Percentiles rank a stretch among this genome's conserved stretches.
These are phyloP conservation scores for Fusarium stilboides DNA, from an alignment of 2,329 filamentous ascomycete genomes.

Conservation along the genomic window DNA sequence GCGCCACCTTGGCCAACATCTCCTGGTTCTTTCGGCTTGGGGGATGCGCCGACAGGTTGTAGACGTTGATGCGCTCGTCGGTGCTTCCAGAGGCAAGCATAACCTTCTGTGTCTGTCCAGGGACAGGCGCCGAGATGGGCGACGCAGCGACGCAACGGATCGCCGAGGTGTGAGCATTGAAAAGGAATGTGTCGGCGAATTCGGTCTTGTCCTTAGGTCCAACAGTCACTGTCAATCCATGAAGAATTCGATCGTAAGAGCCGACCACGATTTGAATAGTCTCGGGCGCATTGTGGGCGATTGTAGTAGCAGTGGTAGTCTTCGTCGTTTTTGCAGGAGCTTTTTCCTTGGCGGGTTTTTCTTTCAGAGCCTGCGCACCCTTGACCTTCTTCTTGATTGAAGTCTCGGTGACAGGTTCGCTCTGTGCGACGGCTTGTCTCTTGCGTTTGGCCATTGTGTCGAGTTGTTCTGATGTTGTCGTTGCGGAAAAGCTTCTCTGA, in stretches of 20 bases:
- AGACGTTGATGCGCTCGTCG: conserved; percentile 95
- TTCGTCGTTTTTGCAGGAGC: conserved; percentile 44
- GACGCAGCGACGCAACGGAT: conserved; percentile 92
- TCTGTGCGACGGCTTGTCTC: conserved; percentile 57
- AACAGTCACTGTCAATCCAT: conserved; percentile 88
- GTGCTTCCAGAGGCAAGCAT: conserved; percentile 92
- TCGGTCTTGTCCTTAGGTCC: conserved; percentile 62
- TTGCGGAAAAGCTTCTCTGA: conserved; percentile 18
- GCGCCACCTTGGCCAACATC: conserved; percentile 76
- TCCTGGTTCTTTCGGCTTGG: conserved; percentile 70
- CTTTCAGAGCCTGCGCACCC: conserved; percentile 30
- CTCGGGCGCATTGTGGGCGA: conserved; percentile 53
- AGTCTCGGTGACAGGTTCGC: conserved; percentile 46
- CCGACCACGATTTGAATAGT: conserved; percentile 93
- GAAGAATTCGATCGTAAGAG: conserved; percentile 93
- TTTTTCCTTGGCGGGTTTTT: conserved; percentile 36
- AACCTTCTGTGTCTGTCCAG: conserved; percentile 81
- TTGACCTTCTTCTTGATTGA: conserved; percentile 51
- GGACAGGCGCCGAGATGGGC: conserved; percentile 74
- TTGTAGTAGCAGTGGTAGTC: conserved; percentile 30
- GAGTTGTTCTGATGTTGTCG: conserved; percentile 28
- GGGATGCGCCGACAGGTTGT: conserved; percentile 83
- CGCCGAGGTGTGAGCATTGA: conserved; percentile 92
- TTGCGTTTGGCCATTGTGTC: conserved; percentile 65
- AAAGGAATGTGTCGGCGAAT: conserved; percentile 94